phyloP scores from a whole-genome alignment of 768 basidiomycete species.

The Termitomyces sp. region DNA sequence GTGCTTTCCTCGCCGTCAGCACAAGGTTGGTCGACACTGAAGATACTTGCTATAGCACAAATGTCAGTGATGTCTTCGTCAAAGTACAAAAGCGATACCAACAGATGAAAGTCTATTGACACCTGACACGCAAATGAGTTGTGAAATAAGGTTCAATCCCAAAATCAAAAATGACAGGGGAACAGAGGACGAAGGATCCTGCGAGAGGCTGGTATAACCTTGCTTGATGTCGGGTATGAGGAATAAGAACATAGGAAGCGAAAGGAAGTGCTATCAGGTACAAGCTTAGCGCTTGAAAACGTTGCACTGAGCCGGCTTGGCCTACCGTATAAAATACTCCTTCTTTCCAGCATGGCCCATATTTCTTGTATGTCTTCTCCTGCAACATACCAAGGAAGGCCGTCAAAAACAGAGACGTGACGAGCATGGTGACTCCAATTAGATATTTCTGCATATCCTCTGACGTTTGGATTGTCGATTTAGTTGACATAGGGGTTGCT shows the following conservation, averaged over 20 bases:
- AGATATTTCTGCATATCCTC: conserved; percentile 49
- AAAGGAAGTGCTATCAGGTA: conserved; percentile 63
- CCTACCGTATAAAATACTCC: conserved; percentile 81
- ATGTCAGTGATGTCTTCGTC: not conserved
- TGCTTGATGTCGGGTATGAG: conserved; percentile 55
- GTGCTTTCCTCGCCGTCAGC: conserved; percentile 76
- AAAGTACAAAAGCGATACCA: conserved; percentile 25
- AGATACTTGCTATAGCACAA: conserved; percentile 55
- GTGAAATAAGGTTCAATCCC: conserved; percentile 63
- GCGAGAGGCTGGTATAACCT: conserved; percentile 49
- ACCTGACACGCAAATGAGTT: conserved; percentile 79
- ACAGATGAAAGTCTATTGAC: conserved; percentile 83
- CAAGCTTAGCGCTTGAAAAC: not conserved
- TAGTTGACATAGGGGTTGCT: conserved; percentile 19
- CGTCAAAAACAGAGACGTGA: conserved; percentile 63
- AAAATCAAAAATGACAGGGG: conserved; percentile 56
- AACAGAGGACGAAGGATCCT: conserved; percentile 29
- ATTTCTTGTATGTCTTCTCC: conserved; percentile 70
- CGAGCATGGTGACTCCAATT: conserved; percentile 68
- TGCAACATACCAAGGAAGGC: conserved; percentile 72
- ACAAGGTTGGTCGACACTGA: conserved; percentile 82
- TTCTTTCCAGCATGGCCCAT: conserved; percentile 82
- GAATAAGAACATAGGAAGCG: conserved; percentile 74
- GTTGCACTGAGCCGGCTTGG: not conserved
- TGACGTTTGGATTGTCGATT: conserved; percentile 18